Base-by-base conservation (phyloP, 2,329 filamentous ascomycete genomes). In the Monosporascus ibericus region DNA sequence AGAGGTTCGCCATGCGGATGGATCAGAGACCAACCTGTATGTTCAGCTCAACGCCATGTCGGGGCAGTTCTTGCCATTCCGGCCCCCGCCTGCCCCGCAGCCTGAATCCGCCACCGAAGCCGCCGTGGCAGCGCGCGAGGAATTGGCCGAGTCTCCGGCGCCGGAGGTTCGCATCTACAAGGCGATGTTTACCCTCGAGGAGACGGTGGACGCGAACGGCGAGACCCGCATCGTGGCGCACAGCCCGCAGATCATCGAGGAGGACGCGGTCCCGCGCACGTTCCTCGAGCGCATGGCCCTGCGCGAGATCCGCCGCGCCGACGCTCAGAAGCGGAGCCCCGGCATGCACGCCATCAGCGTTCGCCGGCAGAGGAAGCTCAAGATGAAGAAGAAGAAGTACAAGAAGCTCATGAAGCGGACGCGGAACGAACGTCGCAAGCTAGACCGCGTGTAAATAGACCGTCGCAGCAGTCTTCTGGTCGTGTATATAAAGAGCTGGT, bases 361-460 rank as follows among this genome's bases (percentile, higher is more conserved):
- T 62, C 91, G 87, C 79, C 82, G 94, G 71, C 90, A 95, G 73
- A 80, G 91, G 68, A 95, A 94, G 76, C 76, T 96, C 67, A 96
- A 91, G 84, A 99, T 99, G 92, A 99, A 99, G 88, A 99, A 97
- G 84, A 92, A 97, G 82, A 99, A 99, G 85, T 96, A 96, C 75
- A 97, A 96, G 91, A 99, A 99, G 84, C 78, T 97, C 62, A 91
- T 96, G 88, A 89, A 87, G 79, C 82, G 85, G 72, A 96, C 92
- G 66, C 84, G 92, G 70, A 92, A 90, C 69, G 72, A 91, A 76
- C 86, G 92, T 68, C 85, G 91, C 68, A 95, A 92, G 77, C 77
- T 94, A 65, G 90, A 88, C 65, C 81, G 85, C 66, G 75, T 81
- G 58, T 83, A 76, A 72, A 55, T 14, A 14, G 30, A 34, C 30